Base-by-base conservation (phyloP, 352 stramenopile species). In the Thraustotheca clavata region DNA sequence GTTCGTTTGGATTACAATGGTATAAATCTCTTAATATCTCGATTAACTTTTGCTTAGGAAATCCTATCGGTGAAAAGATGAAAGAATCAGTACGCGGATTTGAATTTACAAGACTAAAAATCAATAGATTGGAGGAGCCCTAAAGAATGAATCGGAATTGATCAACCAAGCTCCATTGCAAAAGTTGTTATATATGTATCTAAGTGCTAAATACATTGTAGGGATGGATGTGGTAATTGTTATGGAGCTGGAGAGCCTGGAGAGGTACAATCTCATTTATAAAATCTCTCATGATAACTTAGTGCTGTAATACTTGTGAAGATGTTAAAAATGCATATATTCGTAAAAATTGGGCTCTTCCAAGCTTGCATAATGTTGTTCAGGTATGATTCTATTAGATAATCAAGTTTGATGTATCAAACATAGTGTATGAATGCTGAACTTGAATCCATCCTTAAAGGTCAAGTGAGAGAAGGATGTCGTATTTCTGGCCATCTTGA, bases 391-490 rank as follows among this genome's bases (percentile, higher is more conserved):
- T 47, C 11, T 1, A 16, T 41, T 48, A 22, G 20, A 24, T 26
- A 34, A 16, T 34, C 3, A 24, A 43, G 27, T 24, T 20, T 59
- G 7, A 40, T 55, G 16, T 65, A 22, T 14, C 2, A 59, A n/a
- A 2, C 41, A n/a, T 38, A 86, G 76, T 93, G 84, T 34, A 83
- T 91, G 74, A 78, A 89, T 63, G 62, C 69, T 7, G 80, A 89
- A 67, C 77, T 93, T 24, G 84, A 93, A 65, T 82, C 79, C 60
- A 77, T 91, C 18, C 65, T 93, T 35, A 80, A 80, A 32, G 79
- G 84, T 24, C 75, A 88, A 48, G 71, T 91, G 55, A 77, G 80
- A 24, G 80, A 94, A 74, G 84, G 84, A 26, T 94, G 84, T 55
- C 76, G 77, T 20, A 87, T 94, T 57, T 79, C 79, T 52, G 84